phyloP scores from a whole-genome alignment of 2,329 filamentous ascomycete genomes.

The Pyrenochaeta sp. region DNA sequence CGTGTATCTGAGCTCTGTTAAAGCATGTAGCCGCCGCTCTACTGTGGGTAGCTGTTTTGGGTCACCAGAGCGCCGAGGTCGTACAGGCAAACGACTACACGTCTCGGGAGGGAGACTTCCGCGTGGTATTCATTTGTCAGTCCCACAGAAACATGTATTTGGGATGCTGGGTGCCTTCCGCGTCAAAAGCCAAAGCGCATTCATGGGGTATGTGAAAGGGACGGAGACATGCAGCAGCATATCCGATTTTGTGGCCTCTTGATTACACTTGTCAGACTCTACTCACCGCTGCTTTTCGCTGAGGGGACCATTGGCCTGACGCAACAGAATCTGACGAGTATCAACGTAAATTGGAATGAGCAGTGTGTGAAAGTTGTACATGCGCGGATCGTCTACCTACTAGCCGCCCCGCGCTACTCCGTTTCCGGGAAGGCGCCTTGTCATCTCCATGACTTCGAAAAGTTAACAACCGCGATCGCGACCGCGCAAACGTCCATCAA shows the following conservation, averaged over 20 bases:
- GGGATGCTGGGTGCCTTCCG: slow-evolving; percentile 2
- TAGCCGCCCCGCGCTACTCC: slow-evolving; percentile 14
- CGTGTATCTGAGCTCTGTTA: neutral
- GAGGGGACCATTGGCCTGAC: neutral
- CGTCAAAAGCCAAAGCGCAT: neutral
- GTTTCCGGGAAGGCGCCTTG: slow-evolving; percentile 17
- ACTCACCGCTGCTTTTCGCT: slow-evolving; percentile 21
- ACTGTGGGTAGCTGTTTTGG: slow-evolving; percentile 2
- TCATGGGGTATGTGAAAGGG: neutral
- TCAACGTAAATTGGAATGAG: neutral
- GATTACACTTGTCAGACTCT: slow-evolving; percentile 6
- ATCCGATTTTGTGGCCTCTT: neutral
- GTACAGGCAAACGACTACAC: slow-evolving; percentile 17
- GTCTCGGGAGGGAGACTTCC: slow-evolving; percentile 1
- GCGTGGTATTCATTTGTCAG: slow-evolving; percentile 3
- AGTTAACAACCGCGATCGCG: slow-evolving; percentile 21
- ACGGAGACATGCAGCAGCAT: neutral
- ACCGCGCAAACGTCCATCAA: slow-evolving; percentile 23
- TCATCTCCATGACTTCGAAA: slow-evolving; percentile 21
- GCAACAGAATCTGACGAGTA: neutral
- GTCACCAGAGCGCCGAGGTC: neutral
- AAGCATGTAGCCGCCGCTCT: slow-evolving; percentile 12
- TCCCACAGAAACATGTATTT: neutral
- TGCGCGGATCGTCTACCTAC: slow-evolving; percentile 19
- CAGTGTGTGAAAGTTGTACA: slow-evolving; percentile 10